Evolutionary conservation across 164 flowering plant genomes (phyloP), one percentile per base, ranked within the genome.

Genomic region (Aristolochia californica): DNA sequence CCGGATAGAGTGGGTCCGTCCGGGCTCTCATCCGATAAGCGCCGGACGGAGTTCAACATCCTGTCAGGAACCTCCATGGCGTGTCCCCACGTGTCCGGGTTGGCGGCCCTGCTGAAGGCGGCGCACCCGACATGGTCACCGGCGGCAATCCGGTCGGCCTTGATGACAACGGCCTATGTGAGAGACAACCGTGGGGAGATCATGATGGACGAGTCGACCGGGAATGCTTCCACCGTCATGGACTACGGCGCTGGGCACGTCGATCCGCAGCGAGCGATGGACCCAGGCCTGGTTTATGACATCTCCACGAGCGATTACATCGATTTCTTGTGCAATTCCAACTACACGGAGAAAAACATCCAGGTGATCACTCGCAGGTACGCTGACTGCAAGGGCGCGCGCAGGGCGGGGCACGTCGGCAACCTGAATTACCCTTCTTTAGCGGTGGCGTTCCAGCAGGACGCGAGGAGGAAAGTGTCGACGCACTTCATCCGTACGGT

Each of bases 1-100:
- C 87, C 99, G 2, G 96, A 84, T 47, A 45, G 59, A 1, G 72
- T 85, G 2, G 95, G 90, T 1, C 97, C 99, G 0, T 75, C 96
- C 1, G 94, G 96, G 0, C 53, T 85, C 12, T 62, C 80, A 0
- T 61, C 80, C 0, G 97, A 93, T 53, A 77, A 77, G 18, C 75
- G 97, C 0, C 62, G 66, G 14, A 84, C 91, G 0, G 90, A 81
- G 72, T 93, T 93, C 56, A 93, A 89, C 56, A 93, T 93, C 0
- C 68, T 93, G 5, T 87, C 97, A 0, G 99, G 99, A 0, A 94
- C 99, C 0, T 94, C 97, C 0, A 94, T 94, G 99, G 90, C 99
- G 0, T 90, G 97, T 65, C 99, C 97, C 2, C 99, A 94, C 63
- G 93, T 94, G 4, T 85, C 96, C 0, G 99, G 99, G 2, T 60